Evolutionary conservation across 176 grass and related monocot species (phyloP), one percentile per base, ranked within the genome.

Genomic region (Zea luxurians): DNA sequence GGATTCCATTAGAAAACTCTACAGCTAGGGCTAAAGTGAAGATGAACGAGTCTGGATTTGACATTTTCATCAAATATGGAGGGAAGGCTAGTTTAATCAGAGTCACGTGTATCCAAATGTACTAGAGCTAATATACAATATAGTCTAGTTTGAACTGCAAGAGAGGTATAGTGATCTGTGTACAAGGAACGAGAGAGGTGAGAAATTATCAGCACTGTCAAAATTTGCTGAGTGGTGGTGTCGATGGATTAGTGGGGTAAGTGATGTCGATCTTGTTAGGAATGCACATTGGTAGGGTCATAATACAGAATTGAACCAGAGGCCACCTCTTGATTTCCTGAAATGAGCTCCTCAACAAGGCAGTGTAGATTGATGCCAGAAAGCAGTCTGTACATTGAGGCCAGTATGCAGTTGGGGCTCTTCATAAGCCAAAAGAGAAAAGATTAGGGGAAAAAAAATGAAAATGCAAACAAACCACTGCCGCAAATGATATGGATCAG

Each of bases 1-100:
- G 11, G 77, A 38, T 59, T 66, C 70, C 12, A 64, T 80, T 54
- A 67, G 44, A 21, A 75, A 90, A 10, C 55, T 88, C 16, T 78
- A 84, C 8, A 35, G 78, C 74, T 88, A 87, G 16, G 16, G 16
- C 40, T 40, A 41, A 37, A 44, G 13, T 43, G 46, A 36, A 70
- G 44, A 70, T 35, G 40, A 13, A 59, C 10, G 7, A 68, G 6
- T 48, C 66, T 79, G 50, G 8, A 4, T 59, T 42, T 42, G 0
- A 68, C 66, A 20, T 4, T 10, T 46, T 68, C 66, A 46, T 21
- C 66, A 3, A 11, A 46, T 17, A 68, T 68, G 17, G 21, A 45
- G n/a, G 40, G 63, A 11, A 5, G 7, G n/a, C 66, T 46, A 27
- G 42, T 46, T 68, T 46, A 3, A 68, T 21, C 10, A 10, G 66